A percentile compares a stretch with the other conserved stretches of the same genome.
These are phyloP conservation scores for Arabis hirsuta DNA, from an alignment of 345 rosid species.

Conservation along the genomic window DNA sequence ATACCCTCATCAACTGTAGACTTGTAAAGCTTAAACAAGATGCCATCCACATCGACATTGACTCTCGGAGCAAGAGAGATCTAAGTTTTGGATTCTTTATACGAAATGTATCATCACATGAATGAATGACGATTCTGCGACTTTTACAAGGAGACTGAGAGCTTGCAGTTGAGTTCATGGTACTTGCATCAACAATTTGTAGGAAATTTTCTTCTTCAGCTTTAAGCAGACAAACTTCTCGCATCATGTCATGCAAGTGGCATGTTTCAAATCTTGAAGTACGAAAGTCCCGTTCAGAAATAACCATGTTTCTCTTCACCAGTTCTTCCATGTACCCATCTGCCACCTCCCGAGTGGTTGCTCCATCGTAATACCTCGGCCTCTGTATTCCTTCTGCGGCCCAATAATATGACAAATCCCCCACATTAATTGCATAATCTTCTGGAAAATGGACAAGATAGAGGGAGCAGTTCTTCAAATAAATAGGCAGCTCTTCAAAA, in stretches of 20 bases:
- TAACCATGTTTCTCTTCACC: slow-evolving; percentile 45
- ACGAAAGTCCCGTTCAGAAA: background rate
- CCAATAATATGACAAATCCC: slow-evolving; percentile 43
- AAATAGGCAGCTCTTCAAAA: slow-evolving; percentile 33
- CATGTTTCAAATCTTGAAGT: slow-evolving; percentile 20
- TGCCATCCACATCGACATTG: background rate
- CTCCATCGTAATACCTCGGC: slow-evolving; percentile 10
- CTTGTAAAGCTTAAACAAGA: background rate
- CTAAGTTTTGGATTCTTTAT: slow-evolving; percentile 9
- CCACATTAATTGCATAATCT: slow-evolving; percentile 37
- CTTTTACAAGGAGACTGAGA: background rate
- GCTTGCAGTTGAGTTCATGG: background rate
- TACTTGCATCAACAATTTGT: background rate
- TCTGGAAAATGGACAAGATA: slow-evolving; percentile 19
- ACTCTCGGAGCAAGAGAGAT: background rate
- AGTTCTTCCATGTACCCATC: slow-evolving; percentile 42
- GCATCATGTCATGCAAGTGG: slow-evolving; percentile 39
- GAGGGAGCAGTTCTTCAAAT: slow-evolving; percentile 30
- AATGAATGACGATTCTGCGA: slow-evolving; percentile 35
- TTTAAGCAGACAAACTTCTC: slow-evolving; percentile 33
- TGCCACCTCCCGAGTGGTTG: slow-evolving; percentile 30
- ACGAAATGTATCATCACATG: background rate
- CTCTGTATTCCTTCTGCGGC: slow-evolving; percentile 48
- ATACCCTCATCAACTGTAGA: slow-evolving; percentile 37
- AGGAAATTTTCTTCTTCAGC: slow-evolving; percentile 36